Conservation (phyloP, 208 protist species). For the Acanthamoeba castellanii region DNA sequence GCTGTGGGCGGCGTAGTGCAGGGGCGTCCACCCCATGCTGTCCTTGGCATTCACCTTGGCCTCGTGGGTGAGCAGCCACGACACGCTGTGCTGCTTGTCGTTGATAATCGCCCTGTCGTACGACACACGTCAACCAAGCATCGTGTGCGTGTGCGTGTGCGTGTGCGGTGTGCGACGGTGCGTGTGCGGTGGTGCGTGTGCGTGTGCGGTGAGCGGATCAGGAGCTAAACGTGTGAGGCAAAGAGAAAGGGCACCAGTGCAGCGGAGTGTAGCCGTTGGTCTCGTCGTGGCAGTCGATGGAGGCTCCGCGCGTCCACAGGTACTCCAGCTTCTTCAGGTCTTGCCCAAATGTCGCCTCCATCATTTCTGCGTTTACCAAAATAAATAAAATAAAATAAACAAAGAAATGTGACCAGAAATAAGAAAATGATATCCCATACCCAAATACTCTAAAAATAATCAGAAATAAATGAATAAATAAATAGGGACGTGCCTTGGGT, state of each 20-base stretch:
- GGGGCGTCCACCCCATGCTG: not conserved
- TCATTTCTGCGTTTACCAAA: not conserved
- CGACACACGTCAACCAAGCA: not conserved
- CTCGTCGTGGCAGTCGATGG: not conserved
- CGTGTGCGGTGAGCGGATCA: not conserved
- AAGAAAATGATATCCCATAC: too few species aligned
- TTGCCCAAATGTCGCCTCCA: not conserved
- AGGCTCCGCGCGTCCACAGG: not conserved
- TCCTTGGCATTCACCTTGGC: not conserved
- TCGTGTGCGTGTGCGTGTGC: not conserved
- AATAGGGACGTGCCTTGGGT: not conserved
- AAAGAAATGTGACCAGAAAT: too few species aligned
- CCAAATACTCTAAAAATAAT: not conserved
- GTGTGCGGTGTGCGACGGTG: not conserved
- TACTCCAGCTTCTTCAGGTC: not conserved
- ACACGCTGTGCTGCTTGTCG: not conserved
- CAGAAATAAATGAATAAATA: not conserved
- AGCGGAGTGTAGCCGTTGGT: not conserved
- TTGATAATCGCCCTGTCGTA: not conserved
- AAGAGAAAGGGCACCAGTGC: not conserved
- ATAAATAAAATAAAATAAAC: too few species aligned
- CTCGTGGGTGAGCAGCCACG: not conserved
- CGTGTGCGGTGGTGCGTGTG: not conserved
- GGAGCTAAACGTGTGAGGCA: not conserved
- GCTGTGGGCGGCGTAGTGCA: conserved; percentile 21